These are phyloP conservation scores for Castanea crenata DNA, from an alignment of 306 rosid genomes.

Conservation along the genomic window DNA sequence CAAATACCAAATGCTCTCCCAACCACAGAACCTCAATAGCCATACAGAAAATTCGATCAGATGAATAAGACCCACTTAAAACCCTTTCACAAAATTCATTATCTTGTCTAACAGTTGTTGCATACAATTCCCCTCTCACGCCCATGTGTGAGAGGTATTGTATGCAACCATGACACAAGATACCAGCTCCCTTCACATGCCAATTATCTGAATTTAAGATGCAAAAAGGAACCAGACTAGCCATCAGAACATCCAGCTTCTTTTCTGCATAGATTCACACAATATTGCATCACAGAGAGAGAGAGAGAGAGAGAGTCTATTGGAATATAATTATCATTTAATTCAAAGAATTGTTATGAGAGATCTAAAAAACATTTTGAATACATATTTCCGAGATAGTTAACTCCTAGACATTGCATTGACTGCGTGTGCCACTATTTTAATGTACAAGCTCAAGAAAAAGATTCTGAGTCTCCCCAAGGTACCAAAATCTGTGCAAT, in stretches of 20 bases:
- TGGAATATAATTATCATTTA: conserved; percentile 25
- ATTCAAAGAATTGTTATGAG: conserved; percentile 49
- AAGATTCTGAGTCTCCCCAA: conserved; percentile 24
- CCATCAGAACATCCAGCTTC: background rate
- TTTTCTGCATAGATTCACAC: background rate
- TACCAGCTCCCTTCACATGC: no score
- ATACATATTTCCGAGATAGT: conserved; percentile 27
- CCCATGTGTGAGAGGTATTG: no score
- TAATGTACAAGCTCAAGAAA: conserved; percentile 49
- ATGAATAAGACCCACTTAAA: background rate
- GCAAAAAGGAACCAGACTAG: background rate
- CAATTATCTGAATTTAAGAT: background rate
- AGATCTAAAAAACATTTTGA: conserved; percentile 33
- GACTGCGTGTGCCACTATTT: conserved; percentile 32
- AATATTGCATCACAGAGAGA: background rate
- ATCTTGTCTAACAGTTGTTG: no score
- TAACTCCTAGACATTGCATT: conserved; percentile 20
- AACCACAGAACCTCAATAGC: background rate
- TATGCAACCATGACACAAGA: no score
- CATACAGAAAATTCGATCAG: background rate
- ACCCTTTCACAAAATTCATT: background rate
- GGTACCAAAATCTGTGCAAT: conserved; percentile 44
- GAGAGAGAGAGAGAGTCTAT: background rate
- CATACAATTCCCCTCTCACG: no score
- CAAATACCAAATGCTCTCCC: background rate